These are phyloP conservation scores for Arthrinium phaeospermum DNA, from an alignment of 2,329 filamentous ascomycete genomes.

Conservation along the genomic window DNA sequence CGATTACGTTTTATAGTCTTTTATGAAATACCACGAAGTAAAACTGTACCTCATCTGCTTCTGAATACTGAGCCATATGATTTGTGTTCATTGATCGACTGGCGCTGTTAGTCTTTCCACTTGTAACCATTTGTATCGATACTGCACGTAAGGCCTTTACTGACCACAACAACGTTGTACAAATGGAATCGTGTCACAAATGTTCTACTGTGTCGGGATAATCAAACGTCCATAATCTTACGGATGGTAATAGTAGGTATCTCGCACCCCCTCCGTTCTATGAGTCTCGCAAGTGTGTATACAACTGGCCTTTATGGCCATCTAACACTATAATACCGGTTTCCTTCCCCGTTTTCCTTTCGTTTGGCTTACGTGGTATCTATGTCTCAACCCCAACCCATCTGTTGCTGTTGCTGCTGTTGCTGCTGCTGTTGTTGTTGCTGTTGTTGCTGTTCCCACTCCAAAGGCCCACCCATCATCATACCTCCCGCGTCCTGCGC, in stretches of 20 bases:
- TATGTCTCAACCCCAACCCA: neutral
- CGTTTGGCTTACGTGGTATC: neutral
- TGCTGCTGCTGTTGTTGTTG: conserved; percentile 13
- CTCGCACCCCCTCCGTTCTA: neutral
- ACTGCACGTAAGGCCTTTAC: neutral
- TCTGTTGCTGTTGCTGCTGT: conserved; percentile 1
- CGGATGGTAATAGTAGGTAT: neutral
- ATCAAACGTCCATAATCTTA: neutral
- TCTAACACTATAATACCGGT: neutral
- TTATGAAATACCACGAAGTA: neutral
- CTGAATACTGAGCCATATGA: neutral
- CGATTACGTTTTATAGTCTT: neutral
- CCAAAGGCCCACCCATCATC: neutral
- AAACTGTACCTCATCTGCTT: neutral
- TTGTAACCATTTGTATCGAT: neutral
- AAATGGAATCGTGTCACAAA: too few relatives aligned
- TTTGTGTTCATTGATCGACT: neutral
- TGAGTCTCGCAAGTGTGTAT: neutral
- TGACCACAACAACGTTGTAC: neutral
- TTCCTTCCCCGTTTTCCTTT: neutral
- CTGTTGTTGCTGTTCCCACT: conserved; percentile 16
- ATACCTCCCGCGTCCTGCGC: conserved; percentile 24
- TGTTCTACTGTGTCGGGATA: neutral
- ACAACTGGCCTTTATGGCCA: neutral
- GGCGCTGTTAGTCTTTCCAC: neutral